phyloP scores from a whole-genome alignment of 768 basidiomycete genomes.

The Tulasnella sp. region DNA sequence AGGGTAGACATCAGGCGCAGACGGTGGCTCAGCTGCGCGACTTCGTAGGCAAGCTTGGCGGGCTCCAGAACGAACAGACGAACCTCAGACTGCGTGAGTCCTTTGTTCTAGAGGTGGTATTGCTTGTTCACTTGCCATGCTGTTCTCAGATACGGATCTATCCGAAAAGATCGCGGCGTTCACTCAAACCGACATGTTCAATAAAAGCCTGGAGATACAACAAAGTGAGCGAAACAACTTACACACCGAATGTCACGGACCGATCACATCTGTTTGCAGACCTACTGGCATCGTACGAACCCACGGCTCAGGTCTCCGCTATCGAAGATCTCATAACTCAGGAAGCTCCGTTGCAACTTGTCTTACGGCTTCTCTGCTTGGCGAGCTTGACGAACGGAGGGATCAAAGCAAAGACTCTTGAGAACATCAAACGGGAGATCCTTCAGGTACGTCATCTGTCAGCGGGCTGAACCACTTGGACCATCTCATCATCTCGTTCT shows the following conservation, averaged over 20 bases:
- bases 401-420: constrained; percentile 75
- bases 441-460: constrained; percentile 64
- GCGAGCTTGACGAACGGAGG: constrained; percentile 76
- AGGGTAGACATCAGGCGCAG: constrained; percentile 79
- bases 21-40: constrained; percentile 85
- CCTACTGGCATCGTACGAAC: constrained; percentile 86
- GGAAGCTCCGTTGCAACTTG: constrained; percentile 67
- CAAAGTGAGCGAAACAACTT: constrained; percentile 53
- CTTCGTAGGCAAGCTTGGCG: constrained; percentile 91
- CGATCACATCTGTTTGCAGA: constrained; percentile 37
- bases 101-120: neutral
- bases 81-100: constrained; percentile 75
- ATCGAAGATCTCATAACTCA: constrained; percentile 89
- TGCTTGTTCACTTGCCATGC: neutral
- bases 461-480: constrained; percentile 5
- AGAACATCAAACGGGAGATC: constrained; percentile 83
- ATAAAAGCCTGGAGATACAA: constrained; percentile 86
- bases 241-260: neutral
- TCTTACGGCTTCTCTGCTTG: constrained; percentile 74
- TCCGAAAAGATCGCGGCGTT: constrained; percentile 84
- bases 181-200: constrained; percentile 80
- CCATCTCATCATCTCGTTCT: neutral
- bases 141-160: constrained; percentile 69
- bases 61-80: constrained; percentile 85
- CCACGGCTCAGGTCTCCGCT: constrained; percentile 61